Base-by-base conservation (phyloP, 2,329 filamentous ascomycete species). In the Didymella sp. region DNA sequence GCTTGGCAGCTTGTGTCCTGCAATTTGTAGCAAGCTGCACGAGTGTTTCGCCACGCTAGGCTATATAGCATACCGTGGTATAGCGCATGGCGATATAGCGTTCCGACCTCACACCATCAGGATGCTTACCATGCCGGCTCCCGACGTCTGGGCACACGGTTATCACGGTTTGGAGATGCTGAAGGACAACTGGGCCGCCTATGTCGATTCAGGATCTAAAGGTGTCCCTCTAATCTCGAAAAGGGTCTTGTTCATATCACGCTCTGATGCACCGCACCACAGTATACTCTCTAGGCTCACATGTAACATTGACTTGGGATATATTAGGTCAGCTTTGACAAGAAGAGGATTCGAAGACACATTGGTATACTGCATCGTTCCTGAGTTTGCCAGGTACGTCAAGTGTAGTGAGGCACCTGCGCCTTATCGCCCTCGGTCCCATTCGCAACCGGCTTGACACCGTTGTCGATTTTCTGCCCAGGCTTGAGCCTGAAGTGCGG, bases 401-500 rank as follows among this genome's bases (percentile, higher is more conserved):
- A 59, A 1, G 67, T 70, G 44, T 68, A 70, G 46, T 72, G 69
- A 30, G 67, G 62, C 43, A 71, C 58, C 56, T 69, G 66, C 31
- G 58, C 62, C 48, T 63, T 66, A 24, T 70, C 66, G 1, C 63
- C 68, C 38, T 64, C 52, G 8, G 45, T 38, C 9, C 60, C 66
- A 22, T 62, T 61, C 41, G 54, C 60, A 15, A 58, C 45, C 24
- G 61, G 52, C 35, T 54, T 56, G 8, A 60, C 64, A 3, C 68
- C 62, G 53, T 72, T 71, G 8, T 68, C 65, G 28, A 72, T 69
- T 56, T 71, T 71, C 52, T 60, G 60, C 6, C 63, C 61, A 3
- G 60, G 62, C 17, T 66, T 66, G 51, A 67, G 62, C 63, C 68
- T 73, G 54, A 82, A 83, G 51, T 77, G 78, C 56, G 79, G 71